A percentile compares a stretch with the other conserved stretches of the same genome.
These are phyloP conservation scores for Fraxinus quadrangulata DNA, from an alignment of 257 asterid genomes.

Conservation along the genomic window DNA sequence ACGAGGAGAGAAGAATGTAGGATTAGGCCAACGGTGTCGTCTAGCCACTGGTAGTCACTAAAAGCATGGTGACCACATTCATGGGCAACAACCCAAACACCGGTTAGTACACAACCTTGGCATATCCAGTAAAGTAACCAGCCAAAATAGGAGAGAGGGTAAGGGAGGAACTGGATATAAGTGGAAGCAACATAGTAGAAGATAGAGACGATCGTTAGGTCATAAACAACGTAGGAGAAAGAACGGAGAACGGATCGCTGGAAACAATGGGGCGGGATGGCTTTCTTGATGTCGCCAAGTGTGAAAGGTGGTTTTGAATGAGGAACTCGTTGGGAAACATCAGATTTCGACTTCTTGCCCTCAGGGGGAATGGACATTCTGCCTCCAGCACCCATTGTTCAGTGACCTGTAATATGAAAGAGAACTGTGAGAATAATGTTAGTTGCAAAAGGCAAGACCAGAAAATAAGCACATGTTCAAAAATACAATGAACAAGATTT, in stretches of 20 bases:
- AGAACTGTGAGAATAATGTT: not conserved
- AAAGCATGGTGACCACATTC: constrained; percentile 69
- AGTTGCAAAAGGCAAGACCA: not conserved
- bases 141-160: constrained; percentile 53
- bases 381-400: constrained; percentile 88
- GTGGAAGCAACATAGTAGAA: constrained; percentile 66
- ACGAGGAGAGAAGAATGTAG: constrained; percentile 53
- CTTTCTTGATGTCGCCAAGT: constrained; percentile 68
- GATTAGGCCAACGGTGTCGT: constrained; percentile 53
- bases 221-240: constrained; percentile 65
- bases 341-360: constrained; percentile 48
- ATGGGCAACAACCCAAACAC: constrained; percentile 53
- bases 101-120: constrained; percentile 57
- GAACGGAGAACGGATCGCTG: constrained; percentile 72
- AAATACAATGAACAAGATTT: not conserved
- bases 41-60: constrained; percentile 66
- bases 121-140: constrained; percentile 65
- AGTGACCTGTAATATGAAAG: constrained; percentile 42
- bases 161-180: constrained; percentile 60
- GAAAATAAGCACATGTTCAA: not conserved
- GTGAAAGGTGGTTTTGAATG: constrained; percentile 74
- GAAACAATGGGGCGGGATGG: constrained; percentile 91
- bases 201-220: constrained; percentile 53
- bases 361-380: constrained; percentile 59
- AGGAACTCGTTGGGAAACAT: constrained; percentile 57